Conservation (phyloP, 2,329 filamentous ascomycete genomes). For the Neobulgaria alba region DNA sequence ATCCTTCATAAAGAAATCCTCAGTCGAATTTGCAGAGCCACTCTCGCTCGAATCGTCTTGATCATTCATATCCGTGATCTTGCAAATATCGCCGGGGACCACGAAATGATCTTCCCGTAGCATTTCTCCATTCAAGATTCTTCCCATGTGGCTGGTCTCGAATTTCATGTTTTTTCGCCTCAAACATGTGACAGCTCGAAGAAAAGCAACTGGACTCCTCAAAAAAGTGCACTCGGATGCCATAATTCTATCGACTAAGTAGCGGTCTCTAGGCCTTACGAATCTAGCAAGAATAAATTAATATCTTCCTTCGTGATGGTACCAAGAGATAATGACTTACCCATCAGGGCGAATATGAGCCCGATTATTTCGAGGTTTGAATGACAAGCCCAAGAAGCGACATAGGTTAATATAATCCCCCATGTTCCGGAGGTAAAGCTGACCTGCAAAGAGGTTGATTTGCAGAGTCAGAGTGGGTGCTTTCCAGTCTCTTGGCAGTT, state of each 20-base stretch:
- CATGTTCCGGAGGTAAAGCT: conserved; percentile 50
- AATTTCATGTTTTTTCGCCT: conserved; percentile 32
- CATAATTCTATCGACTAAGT: background rate
- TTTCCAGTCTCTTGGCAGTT: conserved; percentile 7
- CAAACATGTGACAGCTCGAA: conserved; percentile 31
- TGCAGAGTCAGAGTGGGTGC: conserved; percentile 26
- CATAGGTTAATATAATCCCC: conserved; percentile 42
- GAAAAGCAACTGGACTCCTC: conserved; percentile 33
- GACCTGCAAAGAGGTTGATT: conserved; percentile 60
- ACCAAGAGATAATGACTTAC: no score
- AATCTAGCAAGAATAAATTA: no score
- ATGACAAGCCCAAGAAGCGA: conserved; percentile 41
- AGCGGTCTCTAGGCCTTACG: conserved; percentile 12
- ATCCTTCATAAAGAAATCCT: no score
- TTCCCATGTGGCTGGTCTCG: conserved; percentile 38
- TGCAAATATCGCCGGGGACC: background rate
- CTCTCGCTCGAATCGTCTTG: no score
- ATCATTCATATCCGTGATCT: no score
- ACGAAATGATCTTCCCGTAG: background rate
- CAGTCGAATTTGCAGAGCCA: no score
- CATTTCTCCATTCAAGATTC: conserved; percentile 30
- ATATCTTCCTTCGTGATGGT: no score
- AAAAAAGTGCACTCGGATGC: conserved; percentile 21
- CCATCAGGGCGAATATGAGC: conserved; percentile 28
- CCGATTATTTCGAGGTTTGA: conserved; percentile 8